Conservation (phyloP, 345 rosid genomes). For the Punica granatum region DNA sequence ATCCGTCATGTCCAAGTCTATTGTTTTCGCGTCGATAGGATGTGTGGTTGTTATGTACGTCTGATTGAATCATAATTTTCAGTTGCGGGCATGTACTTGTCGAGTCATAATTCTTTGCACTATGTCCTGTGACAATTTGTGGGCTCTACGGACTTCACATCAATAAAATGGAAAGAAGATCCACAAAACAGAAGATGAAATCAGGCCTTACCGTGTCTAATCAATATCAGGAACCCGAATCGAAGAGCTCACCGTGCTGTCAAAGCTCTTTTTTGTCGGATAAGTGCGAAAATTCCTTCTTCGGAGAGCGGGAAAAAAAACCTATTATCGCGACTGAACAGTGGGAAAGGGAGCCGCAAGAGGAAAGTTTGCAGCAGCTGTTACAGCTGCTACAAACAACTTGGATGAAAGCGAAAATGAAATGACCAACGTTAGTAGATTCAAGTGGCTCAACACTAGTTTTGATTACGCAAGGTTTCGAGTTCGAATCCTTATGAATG, state of each 20-base stretch:
- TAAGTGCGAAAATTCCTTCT: conserved; percentile 11
- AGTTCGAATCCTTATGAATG: too few relatives aligned
- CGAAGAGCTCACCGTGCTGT: conserved; percentile 39
- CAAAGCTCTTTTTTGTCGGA: conserved; percentile 27
- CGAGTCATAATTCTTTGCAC: too few relatives aligned
- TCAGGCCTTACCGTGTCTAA: background rate
- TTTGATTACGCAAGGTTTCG: too few relatives aligned
- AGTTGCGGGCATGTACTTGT: too few relatives aligned
- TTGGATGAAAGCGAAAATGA: conserved; percentile 6
- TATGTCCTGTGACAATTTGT: background rate
- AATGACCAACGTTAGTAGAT: too few relatives aligned
- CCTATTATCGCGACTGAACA: conserved; percentile 19
- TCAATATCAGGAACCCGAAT: background rate
- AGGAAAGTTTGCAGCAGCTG: conserved; percentile 38
- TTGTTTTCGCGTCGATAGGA: conserved; percentile 23
- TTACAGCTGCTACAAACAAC: conserved; percentile 61
- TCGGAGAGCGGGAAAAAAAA: conserved; percentile 40
- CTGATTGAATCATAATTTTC: too few relatives aligned
- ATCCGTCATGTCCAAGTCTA: conserved; percentile 21
- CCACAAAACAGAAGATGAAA: background rate
- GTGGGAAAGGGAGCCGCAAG: conserved; percentile 27
- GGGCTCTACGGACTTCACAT: background rate
- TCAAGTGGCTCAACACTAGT: too few relatives aligned
- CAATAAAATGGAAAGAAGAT: background rate
- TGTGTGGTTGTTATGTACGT: conserved; percentile 7